Base-by-base conservation (phyloP, 176 grass and related monocot genomes). In the Melocanna baccifera region DNA sequence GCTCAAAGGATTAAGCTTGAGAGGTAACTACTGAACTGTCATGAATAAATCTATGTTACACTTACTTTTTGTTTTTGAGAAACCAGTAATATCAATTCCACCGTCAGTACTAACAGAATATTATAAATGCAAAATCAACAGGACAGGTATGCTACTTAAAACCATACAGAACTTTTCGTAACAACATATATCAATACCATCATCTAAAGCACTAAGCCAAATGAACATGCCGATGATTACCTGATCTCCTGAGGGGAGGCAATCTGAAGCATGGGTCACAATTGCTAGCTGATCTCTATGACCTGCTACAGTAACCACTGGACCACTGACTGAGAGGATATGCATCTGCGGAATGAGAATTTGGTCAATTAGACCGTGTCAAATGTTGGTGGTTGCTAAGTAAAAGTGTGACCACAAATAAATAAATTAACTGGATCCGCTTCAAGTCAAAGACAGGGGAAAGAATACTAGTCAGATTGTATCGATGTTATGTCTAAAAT, bases 211-310 rank as follows among this genome's bases (percentile, higher is more conserved):
- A 29, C 25, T 61, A 81, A 47, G n/a, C 20, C 1, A 55, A 82
- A 77, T 30, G 29, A 48, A 48, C 8, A 6, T 43, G 45, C 45
- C 1, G 45, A 47, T 47, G 53, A 57, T 52, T 56, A 98, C 96
- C 92, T 98, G 96, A 79, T 93, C 96, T 83, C 96, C 96, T 58
- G 96, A 98, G 53, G 92, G 84, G 41, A 95, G 92, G 78, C 96
- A 93, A 74, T 91, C 91, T 62, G 96, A 98, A 92, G 91, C 87
- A 93, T 98, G 96, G 40, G 89, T 87, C 47, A 98, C 91, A 82
- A 98, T 76, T 62, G 96, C 92, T 76, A 98, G 85, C 66, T 84
- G 82, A 80, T 98, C 87, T 77, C 77, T 51, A 61, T 91, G 89
- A 77, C 96, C 96, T 37, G 85, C 91, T 69, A 82, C 87, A 32